Evolutionary conservation across 2,329 filamentous ascomycete genomes (phyloP).

Genomic region (Diatrype stigma): DNA sequence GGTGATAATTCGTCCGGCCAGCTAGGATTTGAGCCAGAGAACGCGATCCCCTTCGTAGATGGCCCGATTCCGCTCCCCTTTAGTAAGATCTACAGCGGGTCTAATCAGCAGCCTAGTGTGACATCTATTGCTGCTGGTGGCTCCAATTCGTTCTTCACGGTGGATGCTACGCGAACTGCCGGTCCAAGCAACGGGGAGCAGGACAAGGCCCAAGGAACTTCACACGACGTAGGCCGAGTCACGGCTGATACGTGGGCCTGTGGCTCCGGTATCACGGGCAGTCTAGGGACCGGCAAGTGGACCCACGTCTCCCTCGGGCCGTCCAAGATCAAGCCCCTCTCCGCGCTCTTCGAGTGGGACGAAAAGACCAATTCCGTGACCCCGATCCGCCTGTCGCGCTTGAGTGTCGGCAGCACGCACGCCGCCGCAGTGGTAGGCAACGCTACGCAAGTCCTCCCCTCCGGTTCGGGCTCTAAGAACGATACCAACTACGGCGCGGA

Average conservation of each 20-base stretch:
- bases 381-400: slow-evolving; percentile 70
- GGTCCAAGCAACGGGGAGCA: slow-evolving; percentile 19
- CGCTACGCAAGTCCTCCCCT: slow-evolving; percentile 61
- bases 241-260: slow-evolving; percentile 82
- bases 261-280: slow-evolving; percentile 79
- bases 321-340: slow-evolving; percentile 77
- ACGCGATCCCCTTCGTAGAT: slow-evolving; percentile 60
- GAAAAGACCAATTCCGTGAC: slow-evolving; percentile 63
- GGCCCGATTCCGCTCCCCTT: slow-evolving; percentile 67
- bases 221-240: slow-evolving; percentile 47
- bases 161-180: slow-evolving; percentile 70
- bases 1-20: slow-evolving; percentile 92
- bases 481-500: slow-evolving; percentile 87
- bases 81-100: slow-evolving; percentile 67
- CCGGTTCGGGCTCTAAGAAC: slow-evolving; percentile 49
- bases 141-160: slow-evolving; percentile 78
- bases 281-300: slow-evolving; percentile 82
- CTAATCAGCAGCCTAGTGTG: slow-evolving; percentile 59
- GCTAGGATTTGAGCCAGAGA: slow-evolving; percentile 71
- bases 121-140: slow-evolving; percentile 83
- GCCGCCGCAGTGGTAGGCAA: slow-evolving; percentile 81
- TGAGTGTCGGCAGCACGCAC: slow-evolving; percentile 78
- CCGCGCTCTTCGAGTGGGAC: slow-evolving; percentile 82
- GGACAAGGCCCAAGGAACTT: slow-evolving; percentile 34
- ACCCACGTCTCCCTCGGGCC: slow-evolving; percentile 77